Evolutionary conservation across 352 stramenopile genomes (phyloP).

Genomic region (Thraustochytrium sp.): DNA sequence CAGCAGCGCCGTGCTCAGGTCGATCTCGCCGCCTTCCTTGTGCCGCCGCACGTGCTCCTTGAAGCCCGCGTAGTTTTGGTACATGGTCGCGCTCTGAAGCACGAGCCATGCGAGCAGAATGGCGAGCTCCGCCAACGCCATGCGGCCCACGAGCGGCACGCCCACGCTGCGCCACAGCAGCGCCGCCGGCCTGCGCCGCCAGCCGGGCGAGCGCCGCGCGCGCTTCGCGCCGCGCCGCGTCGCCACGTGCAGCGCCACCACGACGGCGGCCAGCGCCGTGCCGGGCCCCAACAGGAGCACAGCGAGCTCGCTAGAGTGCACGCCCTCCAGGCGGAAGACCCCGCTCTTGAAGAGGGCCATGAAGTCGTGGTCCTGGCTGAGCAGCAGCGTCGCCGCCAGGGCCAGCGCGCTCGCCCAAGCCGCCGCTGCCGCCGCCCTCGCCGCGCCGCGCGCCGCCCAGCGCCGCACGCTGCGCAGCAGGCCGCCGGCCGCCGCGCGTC

Average conservation of each 20-base stretch:
- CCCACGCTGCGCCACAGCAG: not conserved
- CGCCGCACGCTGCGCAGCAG: not conserved
- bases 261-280: not conserved
- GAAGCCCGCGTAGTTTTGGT: not conserved
- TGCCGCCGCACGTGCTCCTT: not conserved
- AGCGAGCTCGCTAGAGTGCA: too few species aligned
- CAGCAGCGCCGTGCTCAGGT: not conserved
- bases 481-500: too few species aligned
- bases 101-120: not conserved
- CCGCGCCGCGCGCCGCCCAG: too few species aligned
- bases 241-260: not conserved
- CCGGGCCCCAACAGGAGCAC: not conserved
- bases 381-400: not conserved
- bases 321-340: too few species aligned
- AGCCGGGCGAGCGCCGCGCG: not conserved
- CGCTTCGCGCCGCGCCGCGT: not conserved
- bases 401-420: too few species aligned
- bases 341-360: too few species aligned
- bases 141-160: not conserved
- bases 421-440: too few species aligned
- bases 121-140: not conserved
- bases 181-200: not conserved
- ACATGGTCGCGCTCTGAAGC: not conserved
- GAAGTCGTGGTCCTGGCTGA: too few species aligned
- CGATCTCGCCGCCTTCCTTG: not conserved